Evolutionary conservation across 2,329 filamentous ascomycete species (phyloP).

Genomic region (Aureobasidium sp.): DNA sequence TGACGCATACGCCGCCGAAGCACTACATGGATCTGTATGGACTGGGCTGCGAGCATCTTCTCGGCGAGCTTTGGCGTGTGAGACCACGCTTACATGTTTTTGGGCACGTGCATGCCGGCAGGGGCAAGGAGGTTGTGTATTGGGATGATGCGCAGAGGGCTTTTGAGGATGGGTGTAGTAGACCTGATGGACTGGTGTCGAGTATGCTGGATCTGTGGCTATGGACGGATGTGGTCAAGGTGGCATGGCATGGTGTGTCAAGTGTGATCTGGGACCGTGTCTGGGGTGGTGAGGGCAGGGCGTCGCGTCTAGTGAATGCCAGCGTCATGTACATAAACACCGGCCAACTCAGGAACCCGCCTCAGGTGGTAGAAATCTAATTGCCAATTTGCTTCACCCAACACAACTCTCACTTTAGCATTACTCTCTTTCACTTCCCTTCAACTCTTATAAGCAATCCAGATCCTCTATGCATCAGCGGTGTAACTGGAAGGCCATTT

Average conservation of each 20-base stretch:
- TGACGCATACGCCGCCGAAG: slow-evolving; percentile 75
- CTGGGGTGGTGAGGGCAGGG: slow-evolving; percentile 48
- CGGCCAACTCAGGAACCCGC: slow-evolving; percentile 41
- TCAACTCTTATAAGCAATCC: too few relatives aligned
- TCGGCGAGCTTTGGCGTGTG: slow-evolving; percentile 66
- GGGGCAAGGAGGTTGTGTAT: slow-evolving; percentile 61
- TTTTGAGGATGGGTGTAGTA: slow-evolving; percentile 59
- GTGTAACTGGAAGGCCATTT: too few relatives aligned
- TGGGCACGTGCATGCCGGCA: slow-evolving; percentile 73
- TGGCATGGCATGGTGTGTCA: slow-evolving; percentile 47
- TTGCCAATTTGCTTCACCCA: too few relatives aligned
- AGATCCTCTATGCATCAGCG: too few relatives aligned
- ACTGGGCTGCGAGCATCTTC: slow-evolving; percentile 50
- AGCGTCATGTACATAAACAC: slow-evolving; percentile 46
- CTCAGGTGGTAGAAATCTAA: slow-evolving; percentile 33
- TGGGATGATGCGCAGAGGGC: slow-evolving; percentile 68
- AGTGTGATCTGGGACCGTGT: slow-evolving; percentile 54
- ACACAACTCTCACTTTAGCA: too few relatives aligned
- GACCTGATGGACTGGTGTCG: slow-evolving; percentile 32
- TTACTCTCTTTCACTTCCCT: too few relatives aligned
- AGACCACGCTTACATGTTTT: slow-evolving; percentile 73
- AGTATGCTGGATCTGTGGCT: slow-evolving; percentile 33
- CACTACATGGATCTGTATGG: slow-evolving; percentile 60
- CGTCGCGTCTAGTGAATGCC: slow-evolving; percentile 51
- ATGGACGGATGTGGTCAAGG: slow-evolving; percentile 47